Conservation (phyloP, 495 filamentous ascomycete species). For the Penicillium odoratum region DNA sequence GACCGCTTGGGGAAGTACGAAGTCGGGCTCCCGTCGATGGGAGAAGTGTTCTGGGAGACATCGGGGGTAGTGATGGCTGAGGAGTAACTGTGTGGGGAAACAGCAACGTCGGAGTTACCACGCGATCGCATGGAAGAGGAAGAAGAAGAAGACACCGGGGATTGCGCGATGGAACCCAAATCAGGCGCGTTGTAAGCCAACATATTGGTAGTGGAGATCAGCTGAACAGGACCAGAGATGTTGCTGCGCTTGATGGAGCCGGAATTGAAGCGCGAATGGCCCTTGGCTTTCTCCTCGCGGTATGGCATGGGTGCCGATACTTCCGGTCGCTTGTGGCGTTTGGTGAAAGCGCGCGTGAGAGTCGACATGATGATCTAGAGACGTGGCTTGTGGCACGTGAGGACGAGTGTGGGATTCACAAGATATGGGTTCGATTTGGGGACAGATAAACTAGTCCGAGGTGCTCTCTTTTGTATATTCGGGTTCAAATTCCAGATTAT, state of each 20-base stretch:
- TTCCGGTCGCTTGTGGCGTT: constrained; percentile 52
- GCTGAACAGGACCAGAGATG: constrained; percentile 84
- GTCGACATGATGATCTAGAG: constrained; percentile 38
- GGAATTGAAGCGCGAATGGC: constrained; percentile 46
- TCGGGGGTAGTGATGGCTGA: constrained; percentile 71
- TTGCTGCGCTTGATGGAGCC: constrained; percentile 56
- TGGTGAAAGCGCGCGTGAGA: constrained; percentile 69
- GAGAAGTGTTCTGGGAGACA: constrained; percentile 58
- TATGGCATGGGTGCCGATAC: constrained; percentile 50
- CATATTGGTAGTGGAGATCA: constrained; percentile 95
- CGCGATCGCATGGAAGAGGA: constrained; percentile 57
- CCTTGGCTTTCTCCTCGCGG: constrained; percentile 28
- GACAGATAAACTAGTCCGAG: not conserved
- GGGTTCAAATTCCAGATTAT: constrained; percentile 13
- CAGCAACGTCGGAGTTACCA: constrained; percentile 63
- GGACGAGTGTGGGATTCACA: not conserved
- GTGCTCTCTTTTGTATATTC: constrained; percentile 6
- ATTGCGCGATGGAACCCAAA: constrained; percentile 50
- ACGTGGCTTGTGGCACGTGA: not conserved
- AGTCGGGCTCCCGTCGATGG: constrained; percentile 65
- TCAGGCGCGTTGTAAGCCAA: constrained; percentile 91
- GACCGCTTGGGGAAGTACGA: constrained; percentile 68
- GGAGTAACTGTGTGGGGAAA: constrained; percentile 56
- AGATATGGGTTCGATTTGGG: not conserved
- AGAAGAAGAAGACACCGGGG: constrained; percentile 55